phyloP scores from a whole-genome alignment of 805 yeast species.

The Starmerella cellae region DNA sequence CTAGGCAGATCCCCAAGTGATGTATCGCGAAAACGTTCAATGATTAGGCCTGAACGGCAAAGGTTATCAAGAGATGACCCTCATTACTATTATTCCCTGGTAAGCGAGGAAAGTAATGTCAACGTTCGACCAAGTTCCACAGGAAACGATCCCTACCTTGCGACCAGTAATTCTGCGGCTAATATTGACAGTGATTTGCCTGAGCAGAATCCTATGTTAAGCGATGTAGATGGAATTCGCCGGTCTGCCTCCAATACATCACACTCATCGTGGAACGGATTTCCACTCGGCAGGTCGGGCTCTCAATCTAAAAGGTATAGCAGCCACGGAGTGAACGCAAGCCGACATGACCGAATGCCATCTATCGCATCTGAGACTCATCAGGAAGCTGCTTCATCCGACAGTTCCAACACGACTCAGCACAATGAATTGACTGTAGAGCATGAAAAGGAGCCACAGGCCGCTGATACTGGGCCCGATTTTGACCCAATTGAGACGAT shows the following conservation, averaged over 20 bases:
- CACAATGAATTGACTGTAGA: not conserved
- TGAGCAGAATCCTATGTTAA: slow-evolving; percentile 3
- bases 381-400: too few relatives aligned
- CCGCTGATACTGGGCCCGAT: slow-evolving; percentile 13
- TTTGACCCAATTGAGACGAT: slow-evolving; percentile 3
- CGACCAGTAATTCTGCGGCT: slow-evolving; percentile 4
- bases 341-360: not conserved
- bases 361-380: not conserved
- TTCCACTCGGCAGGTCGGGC: slow-evolving; percentile 1
- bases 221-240: not conserved
- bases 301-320: not conserved
- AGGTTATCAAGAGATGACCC: slow-evolving; percentile 55
- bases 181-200: slow-evolving; percentile 2
- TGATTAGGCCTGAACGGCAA: slow-evolving; percentile 77
- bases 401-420: not conserved
- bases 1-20: slow-evolving; percentile 11
- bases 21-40: slow-evolving; percentile 42
- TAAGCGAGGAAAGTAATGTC: slow-evolving; percentile 26
- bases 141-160: slow-evolving; percentile 46
- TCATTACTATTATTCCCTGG: slow-evolving; percentile 47
- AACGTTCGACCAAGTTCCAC: slow-evolving; percentile 56
- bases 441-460: slow-evolving; percentile 8
- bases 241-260: slow-evolving; percentile 1
- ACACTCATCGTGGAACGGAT: slow-evolving; percentile 1
- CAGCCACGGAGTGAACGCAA: not conserved